phyloP scores from a whole-genome alignment of 495 filamentous ascomycete genomes.

The Aspergillus haitiensis region DNA sequence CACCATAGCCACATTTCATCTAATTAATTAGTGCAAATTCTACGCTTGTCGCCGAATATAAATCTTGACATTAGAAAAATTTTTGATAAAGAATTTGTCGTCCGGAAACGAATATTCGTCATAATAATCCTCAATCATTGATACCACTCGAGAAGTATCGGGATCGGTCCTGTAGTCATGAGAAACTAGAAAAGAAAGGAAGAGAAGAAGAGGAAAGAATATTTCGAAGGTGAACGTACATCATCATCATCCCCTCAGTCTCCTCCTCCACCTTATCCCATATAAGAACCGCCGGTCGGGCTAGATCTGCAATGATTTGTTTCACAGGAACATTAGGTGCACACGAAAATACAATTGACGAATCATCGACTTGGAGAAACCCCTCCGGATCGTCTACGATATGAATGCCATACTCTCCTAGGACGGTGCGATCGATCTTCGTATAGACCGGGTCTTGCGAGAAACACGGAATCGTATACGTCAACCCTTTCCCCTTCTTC shows the following conservation, averaged over 20 bases:
- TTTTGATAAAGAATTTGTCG: constrained; percentile 5
- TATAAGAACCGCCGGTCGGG: constrained; percentile 4
- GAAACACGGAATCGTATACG: background rate
- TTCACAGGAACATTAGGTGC: constrained; percentile 11
- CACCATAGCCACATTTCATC: too few relatives aligned
- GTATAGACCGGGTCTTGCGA: constrained; percentile 8
- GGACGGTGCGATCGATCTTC: constrained; percentile 1
- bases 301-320: constrained; percentile 10
- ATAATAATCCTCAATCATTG: background rate
- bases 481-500: background rate
- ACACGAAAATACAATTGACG: constrained; percentile 10
- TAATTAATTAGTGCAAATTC: background rate
- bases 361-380: constrained; percentile 8
- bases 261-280: constrained; percentile 7
- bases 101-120: background rate
- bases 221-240: background rate
- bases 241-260: background rate
- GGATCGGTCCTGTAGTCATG: constrained; percentile 2
- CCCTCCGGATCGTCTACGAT: constrained; percentile 10
- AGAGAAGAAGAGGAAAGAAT: background rate
- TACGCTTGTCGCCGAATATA: constrained; percentile 3
- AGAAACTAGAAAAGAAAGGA: background rate
- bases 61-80: constrained; percentile 1
- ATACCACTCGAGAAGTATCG: constrained; percentile 1
- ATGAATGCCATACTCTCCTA: background rate